Evolutionary conservation across 352 stramenopile genomes (phyloP).

Genomic region (Phytophthora sp.): DNA sequence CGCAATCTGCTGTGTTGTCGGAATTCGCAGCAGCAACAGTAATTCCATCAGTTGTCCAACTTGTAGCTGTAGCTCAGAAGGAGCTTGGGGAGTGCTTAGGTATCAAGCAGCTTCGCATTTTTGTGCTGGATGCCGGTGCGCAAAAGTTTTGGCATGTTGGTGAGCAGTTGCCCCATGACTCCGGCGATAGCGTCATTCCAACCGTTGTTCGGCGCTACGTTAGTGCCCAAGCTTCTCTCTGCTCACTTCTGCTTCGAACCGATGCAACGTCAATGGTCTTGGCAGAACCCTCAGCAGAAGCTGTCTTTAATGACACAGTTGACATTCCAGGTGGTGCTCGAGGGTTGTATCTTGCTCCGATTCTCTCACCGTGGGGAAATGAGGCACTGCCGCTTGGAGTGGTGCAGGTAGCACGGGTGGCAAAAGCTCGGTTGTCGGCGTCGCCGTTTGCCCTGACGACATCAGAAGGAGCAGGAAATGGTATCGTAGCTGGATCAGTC

Average conservation of each 20-base stretch:
- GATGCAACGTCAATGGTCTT: slow-evolving; percentile 37
- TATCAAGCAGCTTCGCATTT: slow-evolving; percentile 72
- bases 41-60: slow-evolving; percentile 44
- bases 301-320: slow-evolving; percentile 75
- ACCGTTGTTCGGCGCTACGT: slow-evolving; percentile 64
- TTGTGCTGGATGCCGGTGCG: slow-evolving; percentile 57
- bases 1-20: neutral
- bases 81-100: slow-evolving; percentile 64
- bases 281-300: slow-evolving; percentile 50
- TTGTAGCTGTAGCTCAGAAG: slow-evolving; percentile 60
- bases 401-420: slow-evolving; percentile 65
- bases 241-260: slow-evolving; percentile 26
- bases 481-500: slow-evolving; percentile 2
- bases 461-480: slow-evolving; percentile 6
- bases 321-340: slow-evolving; percentile 62
- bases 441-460: slow-evolving; percentile 27
- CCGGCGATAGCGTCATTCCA: neutral
- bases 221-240: slow-evolving; percentile 66
- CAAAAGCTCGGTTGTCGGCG: slow-evolving; percentile 22
- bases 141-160: slow-evolving; percentile 66
- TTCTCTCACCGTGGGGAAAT: slow-evolving; percentile 55
- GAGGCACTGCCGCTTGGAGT: slow-evolving; percentile 53
- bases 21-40: neutral
- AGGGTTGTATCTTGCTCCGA: slow-evolving; percentile 65
- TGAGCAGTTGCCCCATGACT: slow-evolving; percentile 16